Conservation (phyloP, 257 asterid genomes). For the Echites panduratus region DNA sequence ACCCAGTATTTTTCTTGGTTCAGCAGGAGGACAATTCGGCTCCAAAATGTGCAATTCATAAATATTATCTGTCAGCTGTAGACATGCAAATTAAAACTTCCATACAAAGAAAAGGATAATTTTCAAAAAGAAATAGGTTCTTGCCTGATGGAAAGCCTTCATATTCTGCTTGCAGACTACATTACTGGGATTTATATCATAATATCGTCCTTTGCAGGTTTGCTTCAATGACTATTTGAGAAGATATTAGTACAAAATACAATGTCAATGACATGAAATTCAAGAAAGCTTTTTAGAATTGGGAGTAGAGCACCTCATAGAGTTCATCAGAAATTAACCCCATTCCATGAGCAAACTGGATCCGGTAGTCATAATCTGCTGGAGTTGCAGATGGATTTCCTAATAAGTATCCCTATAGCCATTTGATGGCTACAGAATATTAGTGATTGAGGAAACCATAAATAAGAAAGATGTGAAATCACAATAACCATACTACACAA, state of each 20-base stretch:
- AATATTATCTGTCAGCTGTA: conserved; percentile 19
- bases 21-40: conserved; percentile 12
- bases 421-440: neutral
- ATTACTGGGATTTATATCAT: conserved; percentile 13
- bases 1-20: neutral
- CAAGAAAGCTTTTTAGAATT: neutral
- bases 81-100: neutral
- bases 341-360: conserved; percentile 24
- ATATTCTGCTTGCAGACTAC: conserved; percentile 16
- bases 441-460: neutral
- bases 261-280: neutral
- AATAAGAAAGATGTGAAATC: neutral
- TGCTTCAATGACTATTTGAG: conserved; percentile 17
- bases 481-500: neutral
- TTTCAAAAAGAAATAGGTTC: neutral
- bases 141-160: conserved; percentile 19
- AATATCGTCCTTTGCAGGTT: conserved; percentile 22
- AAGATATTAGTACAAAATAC: neutral
- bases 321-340: conserved; percentile 31
- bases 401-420: neutral
- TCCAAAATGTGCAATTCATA: conserved; percentile 5
- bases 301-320: conserved; percentile 17
- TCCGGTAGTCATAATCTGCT: neutral
- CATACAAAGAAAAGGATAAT: neutral
- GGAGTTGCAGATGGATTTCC: neutral